Base-by-base conservation (phyloP, 371 early-diverging fungal species). In the Rhizopus arrhizus region DNA sequence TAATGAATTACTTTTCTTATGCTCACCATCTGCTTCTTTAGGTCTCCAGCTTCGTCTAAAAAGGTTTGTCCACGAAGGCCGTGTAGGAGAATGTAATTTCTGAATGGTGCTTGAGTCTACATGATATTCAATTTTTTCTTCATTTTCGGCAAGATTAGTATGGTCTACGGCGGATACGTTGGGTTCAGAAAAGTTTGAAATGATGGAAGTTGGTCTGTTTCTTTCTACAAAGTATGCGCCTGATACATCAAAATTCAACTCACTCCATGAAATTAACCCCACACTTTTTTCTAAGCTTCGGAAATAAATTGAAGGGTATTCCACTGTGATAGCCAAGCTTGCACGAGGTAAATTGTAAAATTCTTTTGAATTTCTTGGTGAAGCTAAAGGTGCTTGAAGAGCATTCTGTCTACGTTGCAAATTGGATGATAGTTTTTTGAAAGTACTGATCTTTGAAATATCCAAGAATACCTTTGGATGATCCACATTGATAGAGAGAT, bases 11-110 rank as follows among this genome's bases (percentile, higher is more conserved):
- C 45, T 62, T 13, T 45, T 35, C 5, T 10, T 33, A 10, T 48
- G 29, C 4, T 48, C 29, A 12, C 7, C 28, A 28, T 29, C 15
- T 29, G 49, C 10, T 13, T 59, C 56, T 11, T 56, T 63, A 3
- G 58, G 16, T 48, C 69, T 53, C 73, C 74, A 70, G 22, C 73
- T 72, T 33, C 68, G 62, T 56, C 73, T 63, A 42, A 78, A 73
- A 4, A 78, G 32, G 31, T 68, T 74, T 40, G 59, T 70, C 78
- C 78, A 78, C 3, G 70, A 60, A 32, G 68, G 56, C 8, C 63
- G 48, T 12, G 52, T 36, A 15, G 64, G 66, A 22, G 58, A 56
- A 22, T 66, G 64, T 35, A 54, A 42, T n/a, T 69, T 51, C n/a
- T 70, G 54, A 11, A 56, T 38, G 42, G 48, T 55, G 55, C 33